phyloP scores from a whole-genome alignment of 2,329 filamentous ascomycete genomes.

The Epichloe uncinata region DNA sequence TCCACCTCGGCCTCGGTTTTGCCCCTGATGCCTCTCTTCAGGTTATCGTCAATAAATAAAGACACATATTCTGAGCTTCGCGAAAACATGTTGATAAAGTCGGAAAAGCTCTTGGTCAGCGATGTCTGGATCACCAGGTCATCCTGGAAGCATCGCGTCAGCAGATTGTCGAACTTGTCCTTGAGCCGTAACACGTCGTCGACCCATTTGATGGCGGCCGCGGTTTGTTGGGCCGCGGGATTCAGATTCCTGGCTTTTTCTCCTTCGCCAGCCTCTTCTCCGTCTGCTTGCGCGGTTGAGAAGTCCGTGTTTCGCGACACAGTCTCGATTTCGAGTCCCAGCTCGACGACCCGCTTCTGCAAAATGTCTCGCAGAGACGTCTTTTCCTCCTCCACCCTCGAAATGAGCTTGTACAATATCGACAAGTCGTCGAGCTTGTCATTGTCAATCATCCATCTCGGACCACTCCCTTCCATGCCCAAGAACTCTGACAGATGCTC shows the following conservation, averaged over 20 bases:
- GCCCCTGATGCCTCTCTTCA: slow-evolving; percentile 86
- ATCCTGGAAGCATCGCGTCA: slow-evolving; percentile 55
- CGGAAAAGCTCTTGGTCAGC: slow-evolving; percentile 73
- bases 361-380: slow-evolving; percentile 55
- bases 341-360: slow-evolving; percentile 60
- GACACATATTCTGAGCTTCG: slow-evolving; percentile 88
- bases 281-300: slow-evolving; percentile 26
- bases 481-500: slow-evolving; percentile 71
- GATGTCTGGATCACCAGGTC: slow-evolving; percentile 71
- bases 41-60: slow-evolving; percentile 89
- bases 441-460: slow-evolving; percentile 84
- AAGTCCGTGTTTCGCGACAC: slow-evolving; percentile 42
- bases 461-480: slow-evolving; percentile 69
- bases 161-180: slow-evolving; percentile 77
- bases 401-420: slow-evolving; percentile 70
- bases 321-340: slow-evolving; percentile 75
- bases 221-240: slow-evolving; percentile 63
- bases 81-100: slow-evolving; percentile 85
- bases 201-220: slow-evolving; percentile 86
- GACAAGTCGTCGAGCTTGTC: slow-evolving; percentile 65
- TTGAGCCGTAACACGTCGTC: slow-evolving; percentile 79
- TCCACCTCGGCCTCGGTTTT: slow-evolving; percentile 87
- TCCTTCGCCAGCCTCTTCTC: slow-evolving; percentile 33
- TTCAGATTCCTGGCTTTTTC: slow-evolving; percentile 23
- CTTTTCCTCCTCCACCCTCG: slow-evolving; percentile 65